Percentiles rank a stretch among this genome's conserved stretches.
These are phyloP conservation scores for Globisporangium paddicum DNA, from an alignment of 352 stramenopile species.

Conservation along the genomic window DNA sequence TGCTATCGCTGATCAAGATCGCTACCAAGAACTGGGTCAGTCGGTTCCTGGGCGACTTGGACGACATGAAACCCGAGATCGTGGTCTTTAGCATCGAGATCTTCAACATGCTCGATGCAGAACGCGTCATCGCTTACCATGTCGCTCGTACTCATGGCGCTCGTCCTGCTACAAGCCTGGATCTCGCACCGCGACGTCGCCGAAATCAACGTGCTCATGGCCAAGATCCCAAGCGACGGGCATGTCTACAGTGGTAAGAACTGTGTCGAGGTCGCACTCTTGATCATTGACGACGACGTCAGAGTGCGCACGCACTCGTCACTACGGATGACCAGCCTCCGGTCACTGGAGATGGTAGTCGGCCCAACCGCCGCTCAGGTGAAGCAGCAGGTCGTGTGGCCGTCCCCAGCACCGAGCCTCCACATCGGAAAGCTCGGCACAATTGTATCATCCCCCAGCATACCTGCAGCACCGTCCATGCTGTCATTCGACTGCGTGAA, in stretches of 20 bases:
- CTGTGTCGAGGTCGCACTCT: conserved; percentile 1
- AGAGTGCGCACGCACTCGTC: neutral
- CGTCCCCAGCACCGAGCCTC: neutral
- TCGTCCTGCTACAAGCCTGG: conserved; percentile 1
- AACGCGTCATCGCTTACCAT: conserved; percentile 12
- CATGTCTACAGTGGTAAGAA: conserved; percentile 2
- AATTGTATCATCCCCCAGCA: neutral
- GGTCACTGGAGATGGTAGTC: neutral
- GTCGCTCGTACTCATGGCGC: conserved; percentile 4
- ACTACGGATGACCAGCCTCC: neutral
- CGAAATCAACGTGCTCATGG: neutral
- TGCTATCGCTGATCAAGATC: conserved; percentile 40
- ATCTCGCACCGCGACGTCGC: conserved; percentile 2
- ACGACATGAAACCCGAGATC: conserved; percentile 21
- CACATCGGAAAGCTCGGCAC: neutral
- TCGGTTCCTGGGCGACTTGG: conserved; percentile 11
- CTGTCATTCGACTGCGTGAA: no score
- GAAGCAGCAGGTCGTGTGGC: neutral
- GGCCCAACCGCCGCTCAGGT: neutral
- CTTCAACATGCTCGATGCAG: conserved; percentile 25
- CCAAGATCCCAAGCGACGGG: neutral
- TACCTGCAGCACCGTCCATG: neutral
- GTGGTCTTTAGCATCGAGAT: conserved; percentile 25
- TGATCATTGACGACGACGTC: conserved; percentile 8
- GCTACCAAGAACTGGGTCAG: conserved; percentile 33